These are phyloP conservation scores for Plasmodiophora brassicae DNA, from an alignment of 208 protist species.

Conservation along the genomic window DNA sequence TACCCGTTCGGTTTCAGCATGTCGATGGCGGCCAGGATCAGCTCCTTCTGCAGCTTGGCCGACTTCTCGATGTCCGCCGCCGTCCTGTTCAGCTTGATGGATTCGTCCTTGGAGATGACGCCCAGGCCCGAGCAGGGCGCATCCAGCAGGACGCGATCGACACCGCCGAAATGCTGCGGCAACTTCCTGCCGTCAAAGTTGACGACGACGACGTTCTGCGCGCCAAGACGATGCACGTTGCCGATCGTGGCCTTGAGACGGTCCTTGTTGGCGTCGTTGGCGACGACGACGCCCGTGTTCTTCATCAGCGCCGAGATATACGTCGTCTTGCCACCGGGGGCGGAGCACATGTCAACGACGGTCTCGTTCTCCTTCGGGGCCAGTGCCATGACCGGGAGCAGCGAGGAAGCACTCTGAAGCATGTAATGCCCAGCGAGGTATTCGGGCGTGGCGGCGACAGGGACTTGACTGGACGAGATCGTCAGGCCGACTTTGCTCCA, in stretches of 20 bases:
- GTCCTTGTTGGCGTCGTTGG: slow-evolving; percentile 93
- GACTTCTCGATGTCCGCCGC: slow-evolving; percentile 78
- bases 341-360: slow-evolving; percentile 95
- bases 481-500: slow-evolving; percentile 92
- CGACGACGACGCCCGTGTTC: slow-evolving; percentile 93
- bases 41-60: slow-evolving; percentile 85
- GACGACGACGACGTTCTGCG: slow-evolving; percentile 70
- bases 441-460: not conserved
- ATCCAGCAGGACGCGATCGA: slow-evolving; percentile 89
- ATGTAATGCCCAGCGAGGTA: slow-evolving; percentile 99
- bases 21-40: slow-evolving; percentile 95
- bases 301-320: slow-evolving; percentile 94
- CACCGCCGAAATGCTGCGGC: slow-evolving; percentile 43
- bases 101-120: slow-evolving; percentile 94
- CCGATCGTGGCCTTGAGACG: slow-evolving; percentile 86
- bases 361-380: slow-evolving; percentile 79
- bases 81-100: slow-evolving; percentile 76
- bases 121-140: slow-evolving; percentile 97
- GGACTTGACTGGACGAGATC: slow-evolving; percentile 66
- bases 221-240: slow-evolving; percentile 91
- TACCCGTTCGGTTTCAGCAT: slow-evolving; percentile 78
- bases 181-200: slow-evolving; percentile 44
- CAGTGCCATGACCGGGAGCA: slow-evolving; percentile 94
- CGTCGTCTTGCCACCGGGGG: slow-evolving; percentile 97
- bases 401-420: slow-evolving; percentile 94